Evolutionary conservation across 2,329 filamentous ascomycete species (phyloP), one percentile per base, ranked within the genome.

Genomic region (Beauveria rudraprayagi): DNA sequence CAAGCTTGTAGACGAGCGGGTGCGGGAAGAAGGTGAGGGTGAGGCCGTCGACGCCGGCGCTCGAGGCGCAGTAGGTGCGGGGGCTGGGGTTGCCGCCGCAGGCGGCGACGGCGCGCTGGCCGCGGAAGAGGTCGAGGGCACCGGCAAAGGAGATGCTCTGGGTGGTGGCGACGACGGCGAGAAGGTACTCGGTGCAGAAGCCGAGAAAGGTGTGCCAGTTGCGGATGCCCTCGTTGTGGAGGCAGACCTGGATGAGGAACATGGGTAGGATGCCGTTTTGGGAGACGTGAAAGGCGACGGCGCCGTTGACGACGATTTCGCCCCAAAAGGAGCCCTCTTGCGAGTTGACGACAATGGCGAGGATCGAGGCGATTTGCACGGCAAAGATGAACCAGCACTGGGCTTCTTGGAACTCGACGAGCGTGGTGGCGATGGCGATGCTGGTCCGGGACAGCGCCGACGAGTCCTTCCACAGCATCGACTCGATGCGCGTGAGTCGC

Each of bases 181-280:
- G 69, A 5, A 75, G 52, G 53, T 75, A 75, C 57, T 75, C 73
- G 58, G 71, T 69, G 19, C 71, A 69, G 66, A 75, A 75, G n/a
- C 73, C 73, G 8, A 75, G 57, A 55, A 75, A 75, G 1, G 73
- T 75, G 46, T 75, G 73, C 73, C 73, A 75, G 59, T 74, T 75
- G 34, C 72, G 71, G 43, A 75, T 75, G 16, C 73, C 73, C 51
- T 75, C 73, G 51, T 74, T 70, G 60, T 75, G 73, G 40, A 75
- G 67, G 60, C 72, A 74, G 5, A 75, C 64, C 65, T 75, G 73
- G 5, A 74, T 65, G 0, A 75, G 67, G 30, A 75, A 72, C 70
- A 75, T 75, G 55, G 73, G 71, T 26, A 75, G 61, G 5, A 75
- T 66, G 3, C 73, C 73, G 56, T 74, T 75, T 44, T 72, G 71